Conservation (phyloP, 257 asterid genomes). For the Asclepias syriaca region DNA sequence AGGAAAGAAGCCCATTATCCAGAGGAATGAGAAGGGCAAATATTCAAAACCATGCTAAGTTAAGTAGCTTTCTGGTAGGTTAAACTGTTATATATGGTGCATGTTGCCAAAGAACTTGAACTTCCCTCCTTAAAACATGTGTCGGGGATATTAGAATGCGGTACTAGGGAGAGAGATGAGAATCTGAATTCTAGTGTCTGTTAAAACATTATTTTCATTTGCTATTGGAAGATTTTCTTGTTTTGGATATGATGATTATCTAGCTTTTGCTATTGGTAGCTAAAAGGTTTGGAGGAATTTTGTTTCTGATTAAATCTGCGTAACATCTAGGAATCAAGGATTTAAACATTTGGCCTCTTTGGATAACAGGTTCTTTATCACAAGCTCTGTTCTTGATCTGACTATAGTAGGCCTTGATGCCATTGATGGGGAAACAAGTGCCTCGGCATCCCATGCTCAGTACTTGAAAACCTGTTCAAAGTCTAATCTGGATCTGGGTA, state of each 20-base stretch:
- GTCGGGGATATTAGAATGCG: neutral
- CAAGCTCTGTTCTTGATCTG: slow-evolving; percentile 95
- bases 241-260: neutral
- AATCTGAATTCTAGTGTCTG: neutral
- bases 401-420: slow-evolving; percentile 92
- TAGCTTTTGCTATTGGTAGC: neutral
- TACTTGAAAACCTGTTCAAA: slow-evolving; percentile 70
- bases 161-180: neutral
- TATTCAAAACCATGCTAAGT: neutral
- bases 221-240: neutral
- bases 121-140: neutral
- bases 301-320: neutral
- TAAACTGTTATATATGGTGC: neutral
- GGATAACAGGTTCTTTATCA: slow-evolving; percentile 77
- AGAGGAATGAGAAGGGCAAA: neutral
- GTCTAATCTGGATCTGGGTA: slow-evolving; percentile 80
- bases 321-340: neutral
- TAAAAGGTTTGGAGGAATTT: neutral
- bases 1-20: neutral
- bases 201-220: neutral
- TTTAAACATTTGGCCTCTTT: slow-evolving; percentile 7
- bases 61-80: neutral
- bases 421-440: slow-evolving; percentile 67
- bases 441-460: slow-evolving; percentile 58
- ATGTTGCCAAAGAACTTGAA: neutral